phyloP scores from a whole-genome alignment of 805 yeast genomes.

The Huiozyma sinensis region DNA sequence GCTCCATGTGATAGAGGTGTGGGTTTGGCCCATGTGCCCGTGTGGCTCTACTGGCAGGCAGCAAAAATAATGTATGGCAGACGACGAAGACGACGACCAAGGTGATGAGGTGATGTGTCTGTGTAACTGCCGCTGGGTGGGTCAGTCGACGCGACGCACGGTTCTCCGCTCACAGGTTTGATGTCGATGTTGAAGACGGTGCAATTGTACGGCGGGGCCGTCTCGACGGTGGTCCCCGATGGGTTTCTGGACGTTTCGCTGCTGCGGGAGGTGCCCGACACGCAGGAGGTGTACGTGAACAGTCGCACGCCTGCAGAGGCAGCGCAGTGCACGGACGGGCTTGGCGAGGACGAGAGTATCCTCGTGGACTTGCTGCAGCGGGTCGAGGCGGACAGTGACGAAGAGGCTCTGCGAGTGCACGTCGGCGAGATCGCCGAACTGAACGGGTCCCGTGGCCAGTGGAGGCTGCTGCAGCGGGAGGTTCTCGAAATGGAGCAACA shows the following conservation, averaged over 20 bases:
- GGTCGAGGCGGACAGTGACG: slow-evolving; percentile 31
- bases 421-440: slow-evolving; percentile 42
- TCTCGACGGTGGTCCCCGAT: slow-evolving; percentile 45
- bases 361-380: slow-evolving; percentile 56
- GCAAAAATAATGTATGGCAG: too few species aligned
- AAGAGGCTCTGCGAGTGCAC: slow-evolving; percentile 41
- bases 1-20: too few species aligned
- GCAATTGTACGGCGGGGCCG: slow-evolving; percentile 74
- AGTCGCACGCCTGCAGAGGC: slow-evolving; percentile 20
- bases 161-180: background rate
- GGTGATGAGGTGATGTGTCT: too few species aligned
- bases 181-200: background rate
- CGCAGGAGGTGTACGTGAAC: slow-evolving; percentile 80
- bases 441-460: slow-evolving; percentile 28
- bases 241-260: slow-evolving; percentile 66
- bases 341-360: slow-evolving; percentile 40
- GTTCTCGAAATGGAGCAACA: background rate
- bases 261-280: slow-evolving; percentile 79
- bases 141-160: background rate
- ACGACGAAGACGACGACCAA: too few species aligned
- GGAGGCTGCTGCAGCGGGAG: slow-evolving; percentile 22
- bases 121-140: background rate
- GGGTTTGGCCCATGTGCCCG: too few species aligned
- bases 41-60: too few species aligned
- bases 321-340: slow-evolving; percentile 27